Base-by-base conservation (phyloP, 768 basidiomycete species). In the Auricularia sp. region DNA sequence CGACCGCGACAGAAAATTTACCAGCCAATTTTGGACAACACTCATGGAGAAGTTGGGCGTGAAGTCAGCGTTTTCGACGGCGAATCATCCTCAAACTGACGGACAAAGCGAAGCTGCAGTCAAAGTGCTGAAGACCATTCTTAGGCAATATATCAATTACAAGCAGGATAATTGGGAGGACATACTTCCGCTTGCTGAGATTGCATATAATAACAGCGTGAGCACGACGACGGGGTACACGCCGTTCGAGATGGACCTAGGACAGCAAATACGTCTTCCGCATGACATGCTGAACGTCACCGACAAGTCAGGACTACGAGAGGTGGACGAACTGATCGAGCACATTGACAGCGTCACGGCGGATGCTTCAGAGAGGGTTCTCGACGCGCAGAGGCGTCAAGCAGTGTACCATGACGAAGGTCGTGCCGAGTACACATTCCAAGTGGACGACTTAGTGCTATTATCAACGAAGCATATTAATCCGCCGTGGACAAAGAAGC, bases 111-210 rank as follows among this genome's bases (percentile, higher is more conserved):
- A 62, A 29, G 43, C 36, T 23, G 18, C 21, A 21, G n/a, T 23
- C 64, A 78, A 79, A 64, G 69, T 74, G 3, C 33, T 81, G 0
- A 77, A 81, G 64, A 71, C 73, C 10, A 78, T 77, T 64, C 74
- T 81, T 0, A 68, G 75, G 0, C 61, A 74, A 1, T 80, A 72
- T 66, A 61, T 68, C 53, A 73, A 75, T 61, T 69, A 74, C 60
- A 66, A 71, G 8, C 74, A 78, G 44, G 65, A 71, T 3, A 70
- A 77, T 36, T 80, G 80, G 79, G 29, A 62, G 0, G 66, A 72
- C 1, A 73, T 74, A 62, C 68, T 80, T 0, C 61, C 76, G 0
- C 61, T 75, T 0, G 74, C 77, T 0, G 70, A 74, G 47, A 77
- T 78, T 54, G 62, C 70, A 0, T 75, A 78, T 65, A 77, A 78